Evolutionary conservation across 495 filamentous ascomycete genomes (phyloP).

Genomic region (Venustampulla echinocandica): DNA sequence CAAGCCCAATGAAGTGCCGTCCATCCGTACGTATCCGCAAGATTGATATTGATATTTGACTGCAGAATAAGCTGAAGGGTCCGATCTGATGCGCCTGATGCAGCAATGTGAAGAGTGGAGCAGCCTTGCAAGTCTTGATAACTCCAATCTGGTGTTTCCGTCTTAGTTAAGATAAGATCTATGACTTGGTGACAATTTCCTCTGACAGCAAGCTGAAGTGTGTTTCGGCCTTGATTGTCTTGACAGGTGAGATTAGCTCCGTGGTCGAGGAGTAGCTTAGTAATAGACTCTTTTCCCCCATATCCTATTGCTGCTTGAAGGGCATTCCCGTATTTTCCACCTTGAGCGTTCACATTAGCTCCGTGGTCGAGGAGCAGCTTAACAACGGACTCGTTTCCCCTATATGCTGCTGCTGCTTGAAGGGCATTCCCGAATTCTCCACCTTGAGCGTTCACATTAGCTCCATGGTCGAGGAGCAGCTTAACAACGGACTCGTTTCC

Average conservation of each 20-base stretch:
- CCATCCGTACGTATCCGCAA: slow-evolving; percentile 5
- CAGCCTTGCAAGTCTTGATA: slow-evolving; percentile 14
- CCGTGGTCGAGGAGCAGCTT: slow-evolving; percentile 19
- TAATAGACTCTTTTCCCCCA: slow-evolving; percentile 16
- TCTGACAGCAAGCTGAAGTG: slow-evolving; percentile 20
- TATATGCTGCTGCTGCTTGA: slow-evolving; percentile 11
- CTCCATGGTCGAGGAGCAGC: slow-evolving; percentile 18
- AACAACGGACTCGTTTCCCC: slow-evolving; percentile 18
- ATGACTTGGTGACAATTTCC: slow-evolving; percentile 3
- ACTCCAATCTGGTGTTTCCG: slow-evolving; percentile 10
- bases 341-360: slow-evolving; percentile 17
- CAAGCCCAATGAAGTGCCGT: slow-evolving; percentile 29
- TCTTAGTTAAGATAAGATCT: slow-evolving; percentile 10
- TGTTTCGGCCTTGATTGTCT: slow-evolving; percentile 8
- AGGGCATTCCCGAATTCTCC: slow-evolving; percentile 13
- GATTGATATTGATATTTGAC: slow-evolving; percentile 18
- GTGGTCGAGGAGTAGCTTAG: slow-evolving; percentile 16
- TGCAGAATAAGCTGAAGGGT: slow-evolving; percentile 16
- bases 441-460: slow-evolving; percentile 16
- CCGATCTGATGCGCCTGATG: slow-evolving; percentile 15
- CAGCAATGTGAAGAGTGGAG: slow-evolving; percentile 22
- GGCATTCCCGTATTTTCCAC: slow-evolving; percentile 9
- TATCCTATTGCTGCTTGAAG: slow-evolving; percentile 14
- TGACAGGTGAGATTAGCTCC: slow-evolving; percentile 21
- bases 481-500: slow-evolving; percentile 19